Conservation (phyloP, 768 basidiomycete species). For the Amanita inopinata region DNA sequence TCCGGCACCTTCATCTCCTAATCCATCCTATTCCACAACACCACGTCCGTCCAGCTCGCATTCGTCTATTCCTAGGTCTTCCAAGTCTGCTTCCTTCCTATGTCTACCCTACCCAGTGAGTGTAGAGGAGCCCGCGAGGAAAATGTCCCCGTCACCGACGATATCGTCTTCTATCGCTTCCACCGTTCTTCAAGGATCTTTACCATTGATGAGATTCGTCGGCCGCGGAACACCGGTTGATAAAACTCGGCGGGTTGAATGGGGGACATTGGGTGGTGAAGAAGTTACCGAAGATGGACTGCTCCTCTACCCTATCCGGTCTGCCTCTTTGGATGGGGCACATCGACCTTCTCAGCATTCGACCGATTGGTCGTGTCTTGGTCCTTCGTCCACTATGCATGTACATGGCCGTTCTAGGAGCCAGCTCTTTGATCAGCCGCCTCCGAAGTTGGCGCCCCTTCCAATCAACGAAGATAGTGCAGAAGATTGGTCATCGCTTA, state of each 20-base stretch:
- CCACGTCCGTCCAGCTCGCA: constrained; percentile 23
- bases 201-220: constrained; percentile 34
- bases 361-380: constrained; percentile 30
- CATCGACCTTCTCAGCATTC: constrained; percentile 21
- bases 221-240: constrained; percentile 42
- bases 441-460: constrained; percentile 24
- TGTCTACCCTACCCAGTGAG: constrained; percentile 19
- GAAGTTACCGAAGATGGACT: constrained; percentile 36
- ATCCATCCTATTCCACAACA: constrained; percentile 23
- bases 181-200: constrained; percentile 28
- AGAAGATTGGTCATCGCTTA: constrained; percentile 6
- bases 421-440: constrained; percentile 12
- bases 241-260: constrained; percentile 31
- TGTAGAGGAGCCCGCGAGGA: constrained; percentile 17
- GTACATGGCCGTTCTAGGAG: constrained; percentile 3
- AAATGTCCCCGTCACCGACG: constrained; percentile 20
- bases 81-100: constrained; percentile 27
- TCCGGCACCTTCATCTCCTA: constrained; percentile 31
- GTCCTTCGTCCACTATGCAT: constrained; percentile 15
- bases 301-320: constrained; percentile 27
- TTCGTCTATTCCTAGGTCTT: constrained; percentile 24
- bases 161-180: constrained; percentile 19
- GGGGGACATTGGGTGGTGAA: constrained; percentile 30
- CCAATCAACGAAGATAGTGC: constrained; percentile 14
- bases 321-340: constrained; percentile 31